Percentiles rank a stretch among this genome's conserved stretches.
These are phyloP conservation scores for Cystobasidium tubakii DNA, from an alignment of 768 basidiomycete species.

Conservation along the genomic window DNA sequence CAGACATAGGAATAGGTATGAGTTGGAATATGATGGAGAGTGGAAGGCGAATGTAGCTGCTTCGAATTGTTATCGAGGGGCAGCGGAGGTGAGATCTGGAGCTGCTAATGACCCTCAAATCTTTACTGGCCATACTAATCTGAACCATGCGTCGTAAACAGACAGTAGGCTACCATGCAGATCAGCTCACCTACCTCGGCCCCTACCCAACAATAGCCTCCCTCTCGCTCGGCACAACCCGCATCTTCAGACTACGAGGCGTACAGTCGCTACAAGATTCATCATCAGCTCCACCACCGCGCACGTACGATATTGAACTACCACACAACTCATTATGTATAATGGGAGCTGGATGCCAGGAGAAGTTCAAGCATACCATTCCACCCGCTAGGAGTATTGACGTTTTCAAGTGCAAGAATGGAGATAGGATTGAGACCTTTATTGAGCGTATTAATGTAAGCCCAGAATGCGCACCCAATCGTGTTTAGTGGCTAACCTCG, in stretches of 20 bases:
- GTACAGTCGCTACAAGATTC: slow-evolving; percentile 19
- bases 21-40: slow-evolving; percentile 40
- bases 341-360: slow-evolving; percentile 46
- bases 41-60: slow-evolving; percentile 46
- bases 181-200: slow-evolving; percentile 45
- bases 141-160: too few relatives aligned
- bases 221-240: slow-evolving; percentile 43
- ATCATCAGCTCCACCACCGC: slow-evolving; percentile 10
- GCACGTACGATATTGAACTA: slow-evolving; percentile 43
- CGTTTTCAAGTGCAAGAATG: slow-evolving; percentile 38
- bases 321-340: slow-evolving; percentile 45
- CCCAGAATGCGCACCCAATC: too few relatives aligned
- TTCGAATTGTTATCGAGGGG: slow-evolving; percentile 43
- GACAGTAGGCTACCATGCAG: slow-evolving; percentile 44
- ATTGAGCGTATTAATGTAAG: slow-evolving; percentile 45
- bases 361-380: slow-evolving; percentile 44
- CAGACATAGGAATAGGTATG: slow-evolving; percentile 7
- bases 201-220: slow-evolving; percentile 45
- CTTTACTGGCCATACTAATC: too few relatives aligned
- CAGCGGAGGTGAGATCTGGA: slow-evolving; percentile 37
- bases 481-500: too few relatives aligned
- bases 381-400: slow-evolving; percentile 43
- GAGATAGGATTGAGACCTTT: slow-evolving; percentile 32
- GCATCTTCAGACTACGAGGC: slow-evolving; percentile 44
- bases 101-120: too few relatives aligned